Conservation (phyloP, 768 basidiomycete genomes). For the Imleria badia region DNA sequence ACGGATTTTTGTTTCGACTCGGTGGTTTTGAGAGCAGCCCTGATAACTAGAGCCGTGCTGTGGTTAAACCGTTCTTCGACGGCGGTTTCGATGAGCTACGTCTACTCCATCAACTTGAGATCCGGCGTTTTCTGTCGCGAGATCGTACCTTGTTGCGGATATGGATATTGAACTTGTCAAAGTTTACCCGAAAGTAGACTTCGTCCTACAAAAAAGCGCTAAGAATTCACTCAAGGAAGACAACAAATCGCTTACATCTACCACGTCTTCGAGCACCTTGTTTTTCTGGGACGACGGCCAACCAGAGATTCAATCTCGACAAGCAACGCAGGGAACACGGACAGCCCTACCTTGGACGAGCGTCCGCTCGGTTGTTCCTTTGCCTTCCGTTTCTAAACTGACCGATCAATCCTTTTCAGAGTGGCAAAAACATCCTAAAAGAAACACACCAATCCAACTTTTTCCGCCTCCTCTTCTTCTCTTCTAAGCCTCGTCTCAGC, state of each 20-base stretch:
- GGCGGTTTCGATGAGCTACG: conserved; percentile 74
- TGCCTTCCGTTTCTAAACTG: conserved; percentile 60
- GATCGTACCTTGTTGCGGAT: conserved; percentile 78
- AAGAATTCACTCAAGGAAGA: not conserved
- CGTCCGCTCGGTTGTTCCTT: conserved; percentile 46
- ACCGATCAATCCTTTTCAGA: conserved; percentile 19
- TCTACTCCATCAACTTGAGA: conserved; percentile 13
- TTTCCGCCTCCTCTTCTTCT: conserved; percentile 74
- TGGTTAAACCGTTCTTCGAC: conserved; percentile 80
- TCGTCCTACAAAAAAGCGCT: conserved; percentile 46
- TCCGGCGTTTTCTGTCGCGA: not conserved
- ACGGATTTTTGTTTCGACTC: conserved; percentile 61
- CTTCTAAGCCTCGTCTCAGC: conserved; percentile 62
- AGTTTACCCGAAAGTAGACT: conserved; percentile 85
- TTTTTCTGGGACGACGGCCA: conserved; percentile 37
- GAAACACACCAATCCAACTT: conserved; percentile 64
- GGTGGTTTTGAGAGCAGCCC: conserved; percentile 68
- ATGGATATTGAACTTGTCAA: conserved; percentile 81
- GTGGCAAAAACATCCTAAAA: not conserved
- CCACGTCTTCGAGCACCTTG: conserved; percentile 47
- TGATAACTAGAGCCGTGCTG: conserved; percentile 68
- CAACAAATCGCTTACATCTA: conserved; percentile 58
- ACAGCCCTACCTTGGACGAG: conserved; percentile 50
- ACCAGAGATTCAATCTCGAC: conserved; percentile 24
- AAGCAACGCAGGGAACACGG: not conserved